phyloP scores from a whole-genome alignment of 345 rosid genomes.

The Tarenaya hassleriana region DNA sequence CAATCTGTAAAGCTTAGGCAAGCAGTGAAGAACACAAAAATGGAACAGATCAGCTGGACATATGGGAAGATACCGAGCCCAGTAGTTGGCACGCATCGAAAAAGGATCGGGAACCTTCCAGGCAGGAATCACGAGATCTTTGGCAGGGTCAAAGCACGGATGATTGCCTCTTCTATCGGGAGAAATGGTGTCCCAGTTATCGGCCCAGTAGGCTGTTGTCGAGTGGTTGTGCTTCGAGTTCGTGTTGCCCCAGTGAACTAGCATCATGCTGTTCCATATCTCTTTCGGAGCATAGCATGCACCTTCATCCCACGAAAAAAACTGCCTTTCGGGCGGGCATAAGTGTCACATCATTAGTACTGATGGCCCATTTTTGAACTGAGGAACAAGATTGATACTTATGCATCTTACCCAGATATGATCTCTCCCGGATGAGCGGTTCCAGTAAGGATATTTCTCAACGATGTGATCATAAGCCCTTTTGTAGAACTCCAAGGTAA shows the following conservation, averaged over 20 bases:
- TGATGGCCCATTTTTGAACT: background rate
- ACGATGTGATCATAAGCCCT: conserved; percentile 64
- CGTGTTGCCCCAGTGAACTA: conserved; percentile 99
- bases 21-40: background rate
- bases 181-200: conserved; percentile 76
- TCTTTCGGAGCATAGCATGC: conserved; percentile 99
- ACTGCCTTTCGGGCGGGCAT: conserved; percentile 68
- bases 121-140: conserved; percentile 97
- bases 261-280: conserved; percentile 98
- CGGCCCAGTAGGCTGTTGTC: conserved; percentile 89
- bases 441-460: conserved; percentile 77
- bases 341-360: conserved; percentile 30
- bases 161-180: conserved; percentile 72
- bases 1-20: background rate
- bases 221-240: conserved; percentile 89
- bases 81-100: conserved; percentile 50
- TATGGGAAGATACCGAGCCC: conserved; percentile 47
- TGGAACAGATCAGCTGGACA: background rate
- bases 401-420: conserved; percentile 83
- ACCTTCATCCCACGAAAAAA: conserved; percentile 99
- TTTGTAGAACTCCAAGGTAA: conserved; percentile 78
- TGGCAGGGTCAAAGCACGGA: conserved; percentile 90
- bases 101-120: conserved; percentile 79
- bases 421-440: conserved; percentile 79
- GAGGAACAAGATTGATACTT: conserved; percentile 21